Evolutionary conservation across 2,329 filamentous ascomycete species (phyloP).

Genomic region (Sphaerulina musiva): DNA sequence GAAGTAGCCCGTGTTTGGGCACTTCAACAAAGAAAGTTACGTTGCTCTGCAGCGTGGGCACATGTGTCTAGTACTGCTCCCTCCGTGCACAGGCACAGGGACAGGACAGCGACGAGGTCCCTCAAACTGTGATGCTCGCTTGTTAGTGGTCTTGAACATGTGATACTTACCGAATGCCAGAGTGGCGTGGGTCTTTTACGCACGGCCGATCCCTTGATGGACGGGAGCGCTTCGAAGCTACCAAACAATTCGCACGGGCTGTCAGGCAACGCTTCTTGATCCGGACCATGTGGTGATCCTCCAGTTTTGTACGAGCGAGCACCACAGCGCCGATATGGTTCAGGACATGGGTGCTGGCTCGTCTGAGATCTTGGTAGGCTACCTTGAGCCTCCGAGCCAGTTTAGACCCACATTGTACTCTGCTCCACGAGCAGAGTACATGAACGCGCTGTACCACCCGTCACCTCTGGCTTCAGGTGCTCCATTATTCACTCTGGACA

Average conservation of each 20-base stretch:
- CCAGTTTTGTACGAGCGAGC: background rate
- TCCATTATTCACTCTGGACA: background rate
- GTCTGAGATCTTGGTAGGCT: slow-evolving; percentile 3
- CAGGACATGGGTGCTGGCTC: background rate
- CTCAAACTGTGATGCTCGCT: too few relatives aligned
- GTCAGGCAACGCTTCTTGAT: background rate
- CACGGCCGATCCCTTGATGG: background rate
- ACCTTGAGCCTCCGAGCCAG: slow-evolving; percentile 1
- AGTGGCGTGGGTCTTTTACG: background rate
- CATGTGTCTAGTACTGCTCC: too few relatives aligned
- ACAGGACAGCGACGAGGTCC: too few relatives aligned
- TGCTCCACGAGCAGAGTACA: slow-evolving; percentile 5
- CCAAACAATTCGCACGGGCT: background rate
- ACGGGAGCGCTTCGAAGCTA: background rate
- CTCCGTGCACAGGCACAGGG: too few relatives aligned
- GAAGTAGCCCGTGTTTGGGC: too few relatives aligned
- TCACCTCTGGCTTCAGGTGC: background rate
- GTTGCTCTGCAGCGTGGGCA: too few relatives aligned
- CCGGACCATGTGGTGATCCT: slow-evolving; percentile 1
- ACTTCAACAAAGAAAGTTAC: too few relatives aligned
- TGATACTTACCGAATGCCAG: background rate
- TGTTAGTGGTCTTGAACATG: too few relatives aligned
- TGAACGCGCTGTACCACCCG: slow-evolving; percentile 6
- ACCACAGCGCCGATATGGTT: background rate
- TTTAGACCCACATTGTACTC: background rate